Percentiles rank a stretch among this genome's conserved stretches.
Evolutionary conservation across 1,284 basidiomycete species (phyloP).

Genomic region (Bjerkandera adusta): DNA sequence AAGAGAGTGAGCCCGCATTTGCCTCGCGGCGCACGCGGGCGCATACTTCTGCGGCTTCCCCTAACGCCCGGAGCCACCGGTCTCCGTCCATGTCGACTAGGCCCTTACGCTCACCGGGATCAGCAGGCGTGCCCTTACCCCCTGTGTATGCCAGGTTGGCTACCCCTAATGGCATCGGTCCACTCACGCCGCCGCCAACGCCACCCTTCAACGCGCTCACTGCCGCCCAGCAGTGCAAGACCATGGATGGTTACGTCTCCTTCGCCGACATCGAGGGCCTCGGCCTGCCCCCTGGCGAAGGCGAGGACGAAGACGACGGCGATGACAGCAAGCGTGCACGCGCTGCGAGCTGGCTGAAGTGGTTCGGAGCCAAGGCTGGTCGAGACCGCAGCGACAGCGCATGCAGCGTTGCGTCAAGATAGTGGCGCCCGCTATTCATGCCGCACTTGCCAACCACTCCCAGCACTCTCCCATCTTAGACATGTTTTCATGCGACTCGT

Average conservation of each 20-base stretch:
- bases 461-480: too few relatives aligned
- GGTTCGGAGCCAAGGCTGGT: slow-evolving; percentile 11
- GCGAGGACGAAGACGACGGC: slow-evolving; percentile 29
- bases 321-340: slow-evolving; percentile 20
- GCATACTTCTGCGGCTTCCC: too few relatives aligned
- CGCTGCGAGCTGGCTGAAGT: slow-evolving; percentile 17
- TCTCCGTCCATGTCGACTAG: slow-evolving; percentile 16
- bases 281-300: slow-evolving; percentile 52
- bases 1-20: too few relatives aligned
- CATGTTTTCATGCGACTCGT: too few relatives aligned
- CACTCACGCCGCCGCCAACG: slow-evolving; percentile 29
- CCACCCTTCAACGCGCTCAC: slow-evolving; percentile 59
- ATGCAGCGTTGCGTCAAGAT: too few relatives aligned
- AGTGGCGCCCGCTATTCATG: too few relatives aligned
- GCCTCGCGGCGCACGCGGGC: too few relatives aligned
- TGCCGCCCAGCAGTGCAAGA: slow-evolving; percentile 53
- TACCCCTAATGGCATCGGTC: slow-evolving; percentile 15
- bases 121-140: slow-evolving; percentile 16
- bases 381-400: slow-evolving; percentile 5
- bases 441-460: too few relatives aligned
- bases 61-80: slow-evolving; percentile 8
- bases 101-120: slow-evolving; percentile 19
- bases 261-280: slow-evolving; percentile 70
- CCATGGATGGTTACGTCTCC: slow-evolving; percentile 63
- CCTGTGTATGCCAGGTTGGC: slow-evolving; percentile 16